phyloP scores from a whole-genome alignment of 2,329 filamentous ascomycete genomes.

The Didymella pinodella region DNA sequence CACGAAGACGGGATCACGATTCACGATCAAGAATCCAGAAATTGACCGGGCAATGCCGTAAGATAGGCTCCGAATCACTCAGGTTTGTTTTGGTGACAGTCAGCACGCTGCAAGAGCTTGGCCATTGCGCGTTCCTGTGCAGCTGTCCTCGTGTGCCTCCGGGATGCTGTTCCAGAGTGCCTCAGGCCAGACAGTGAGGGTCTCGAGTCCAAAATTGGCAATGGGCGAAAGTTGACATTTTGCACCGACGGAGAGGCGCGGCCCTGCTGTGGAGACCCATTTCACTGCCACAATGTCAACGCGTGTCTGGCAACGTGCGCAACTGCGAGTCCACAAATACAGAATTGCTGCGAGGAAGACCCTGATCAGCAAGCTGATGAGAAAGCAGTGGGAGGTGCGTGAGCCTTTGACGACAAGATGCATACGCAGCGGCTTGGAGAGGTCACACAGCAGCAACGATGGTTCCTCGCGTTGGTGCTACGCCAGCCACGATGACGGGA shows the following conservation, averaged over 20 bases:
- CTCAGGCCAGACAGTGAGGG: conserved; percentile 42
- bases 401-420: conserved; percentile 17
- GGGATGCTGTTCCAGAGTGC: conserved; percentile 18
- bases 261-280: conserved; percentile 15
- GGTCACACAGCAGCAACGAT: conserved; percentile 4
- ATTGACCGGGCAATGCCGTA: conserved; percentile 10
- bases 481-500: conserved; percentile 41
- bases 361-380: conserved; percentile 13
- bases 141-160: background rate
- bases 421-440: conserved; percentile 7
- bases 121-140: background rate
- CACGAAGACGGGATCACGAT: conserved; percentile 12
- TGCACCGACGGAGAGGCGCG: conserved; percentile 7
- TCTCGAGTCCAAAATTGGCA: conserved; percentile 34
- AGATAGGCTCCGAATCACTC: background rate
- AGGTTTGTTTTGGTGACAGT: conserved; percentile 1
- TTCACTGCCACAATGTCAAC: conserved; percentile 21
- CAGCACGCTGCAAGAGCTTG: conserved; percentile 1
- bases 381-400: conserved; percentile 12
- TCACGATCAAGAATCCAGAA: conserved; percentile 6
- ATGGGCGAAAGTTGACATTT: conserved; percentile 8
- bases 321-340: background rate
- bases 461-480: conserved; percentile 32
- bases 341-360: conserved; percentile 12
- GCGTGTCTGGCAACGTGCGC: conserved; percentile 17